A percentile compares a stretch with the other conserved stretches of the same genome.
phyloP scores from a whole-genome alignment of 768 basidiomycete species.

The Tylopilus intermedius region DNA sequence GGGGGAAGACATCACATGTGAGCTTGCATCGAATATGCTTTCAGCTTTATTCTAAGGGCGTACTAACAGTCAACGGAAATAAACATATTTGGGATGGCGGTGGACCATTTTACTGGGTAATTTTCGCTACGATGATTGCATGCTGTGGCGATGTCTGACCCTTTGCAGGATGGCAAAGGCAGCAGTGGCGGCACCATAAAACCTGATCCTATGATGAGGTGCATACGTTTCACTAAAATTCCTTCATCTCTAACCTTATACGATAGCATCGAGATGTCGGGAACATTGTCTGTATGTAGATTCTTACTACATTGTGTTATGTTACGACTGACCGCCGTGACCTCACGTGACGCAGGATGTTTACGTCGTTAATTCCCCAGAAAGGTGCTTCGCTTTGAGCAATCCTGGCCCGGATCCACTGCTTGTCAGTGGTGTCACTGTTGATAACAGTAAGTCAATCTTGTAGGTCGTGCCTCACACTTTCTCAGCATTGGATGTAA shows the following conservation, averaged over 20 bases:
- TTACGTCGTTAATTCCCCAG: constrained; percentile 39
- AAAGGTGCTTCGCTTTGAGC: constrained; percentile 28
- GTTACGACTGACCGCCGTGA: background rate
- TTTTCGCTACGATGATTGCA: background rate
- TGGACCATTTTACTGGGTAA: constrained; percentile 43
- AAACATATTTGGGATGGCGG: constrained; percentile 38
- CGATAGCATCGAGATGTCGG: constrained; percentile 37
- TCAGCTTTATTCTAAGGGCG: background rate
- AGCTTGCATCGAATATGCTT: constrained; percentile 9
- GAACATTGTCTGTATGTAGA: constrained; percentile 32
- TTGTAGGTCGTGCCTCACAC: background rate
- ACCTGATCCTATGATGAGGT: constrained; percentile 40
- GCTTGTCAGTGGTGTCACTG: constrained; percentile 42
- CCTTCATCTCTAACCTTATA: background rate
- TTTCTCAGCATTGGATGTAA: background rate
- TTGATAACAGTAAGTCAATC: constrained; percentile 52
- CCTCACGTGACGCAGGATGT: constrained; percentile 23
- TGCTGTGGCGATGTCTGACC: background rate
- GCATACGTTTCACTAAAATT: background rate
- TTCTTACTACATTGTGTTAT: background rate
- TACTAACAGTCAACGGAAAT: constrained; percentile 35
- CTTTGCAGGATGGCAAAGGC: constrained; percentile 26
- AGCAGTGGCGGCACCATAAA: constrained; percentile 11
- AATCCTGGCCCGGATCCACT: constrained; percentile 21
- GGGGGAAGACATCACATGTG: constrained; percentile 47